Percentiles rank a stretch among this genome's conserved stretches.
These are phyloP conservation scores for Chytridium lagenaria DNA, from an alignment of 371 early-diverging fungal species.

Conservation along the genomic window DNA sequence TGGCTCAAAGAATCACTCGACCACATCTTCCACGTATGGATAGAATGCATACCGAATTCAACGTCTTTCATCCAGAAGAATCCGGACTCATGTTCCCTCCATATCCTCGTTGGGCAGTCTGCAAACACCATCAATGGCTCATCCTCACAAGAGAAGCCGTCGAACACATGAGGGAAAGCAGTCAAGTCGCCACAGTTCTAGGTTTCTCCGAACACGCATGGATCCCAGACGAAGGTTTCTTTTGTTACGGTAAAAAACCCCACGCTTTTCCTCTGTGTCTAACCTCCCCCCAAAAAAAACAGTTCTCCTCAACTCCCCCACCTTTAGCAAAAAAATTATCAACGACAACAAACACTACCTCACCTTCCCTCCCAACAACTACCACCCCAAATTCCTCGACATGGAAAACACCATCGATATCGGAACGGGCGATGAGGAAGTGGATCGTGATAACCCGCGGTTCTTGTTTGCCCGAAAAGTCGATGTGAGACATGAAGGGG, in stretches of 20 bases:
- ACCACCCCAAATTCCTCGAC: constrained; percentile 44
- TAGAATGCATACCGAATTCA: background rate
- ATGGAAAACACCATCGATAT: constrained; percentile 10
- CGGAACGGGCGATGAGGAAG: constrained; percentile 4
- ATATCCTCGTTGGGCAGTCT: constrained; percentile 21
- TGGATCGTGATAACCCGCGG: constrained; percentile 27
- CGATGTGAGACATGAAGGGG: constrained; percentile 21
- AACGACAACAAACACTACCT: constrained; percentile 49
- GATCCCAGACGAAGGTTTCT: constrained; percentile 52
- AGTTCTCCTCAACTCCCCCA: constrained; percentile 37
- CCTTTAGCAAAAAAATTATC: constrained; percentile 31
- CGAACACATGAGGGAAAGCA: constrained; percentile 20
- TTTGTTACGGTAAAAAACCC: constrained; percentile 39
- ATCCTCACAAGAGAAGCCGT: constrained; percentile 27
- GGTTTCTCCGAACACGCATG: constrained; percentile 47
- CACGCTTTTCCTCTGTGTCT: too few relatives aligned
- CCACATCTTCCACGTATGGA: constrained; percentile 20
- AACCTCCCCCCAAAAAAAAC: too few relatives aligned
- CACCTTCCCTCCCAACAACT: constrained; percentile 26
- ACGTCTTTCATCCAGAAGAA: constrained; percentile 21
- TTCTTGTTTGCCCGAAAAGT: constrained; percentile 48
- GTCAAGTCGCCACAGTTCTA: constrained; percentile 32
- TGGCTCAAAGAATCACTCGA: constrained; percentile 25
- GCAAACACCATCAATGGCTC: constrained; percentile 37
- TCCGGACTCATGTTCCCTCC: constrained; percentile 28